Percentiles rank a stretch among this genome's conserved stretches.
These are phyloP conservation scores for Sphaerobolus stellatus DNA, from an alignment of 1,284 basidiomycete genomes.

Conservation along the genomic window DNA sequence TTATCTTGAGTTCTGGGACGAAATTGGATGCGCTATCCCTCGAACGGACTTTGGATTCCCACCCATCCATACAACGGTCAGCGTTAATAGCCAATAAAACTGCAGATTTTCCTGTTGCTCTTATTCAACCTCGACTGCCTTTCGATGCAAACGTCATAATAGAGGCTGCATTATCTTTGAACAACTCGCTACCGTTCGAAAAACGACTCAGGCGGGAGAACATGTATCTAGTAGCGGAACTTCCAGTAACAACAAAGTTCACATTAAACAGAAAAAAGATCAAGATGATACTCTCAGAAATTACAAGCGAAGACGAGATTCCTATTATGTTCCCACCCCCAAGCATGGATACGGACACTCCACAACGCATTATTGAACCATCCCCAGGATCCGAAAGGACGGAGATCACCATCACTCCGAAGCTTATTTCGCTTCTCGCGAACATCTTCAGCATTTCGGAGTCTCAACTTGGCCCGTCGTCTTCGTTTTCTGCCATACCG, in stretches of 20 bases:
- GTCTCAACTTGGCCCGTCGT: not conserved
- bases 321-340: not conserved
- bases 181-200: conserved; percentile 12
- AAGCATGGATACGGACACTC: not conserved
- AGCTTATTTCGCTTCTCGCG: conserved; percentile 1
- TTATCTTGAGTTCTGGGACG: conserved; percentile 13
- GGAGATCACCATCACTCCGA: not conserved
- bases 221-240: conserved; percentile 15
- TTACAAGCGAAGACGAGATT: not conserved
- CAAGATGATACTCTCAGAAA: conserved; percentile 11
- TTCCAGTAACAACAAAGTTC: conserved; percentile 17
- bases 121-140: conserved; percentile 5
- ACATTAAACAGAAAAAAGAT: conserved; percentile 17
- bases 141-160: too few species aligned
- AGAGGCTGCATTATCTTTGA: not conserved
- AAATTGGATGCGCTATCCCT: conserved; percentile 16
- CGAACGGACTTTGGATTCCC: conserved; percentile 10
- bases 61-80: conserved; percentile 1
- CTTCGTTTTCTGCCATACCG: not conserved
- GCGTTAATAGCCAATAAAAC: conserved; percentile 1
- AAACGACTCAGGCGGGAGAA: conserved; percentile 15
- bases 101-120: conserved; percentile 1
- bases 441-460: conserved; percentile 4
- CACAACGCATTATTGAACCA: not conserved
- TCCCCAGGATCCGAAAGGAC: not conserved